A percentile compares a stretch with the other conserved stretches of the same genome.
Evolutionary conservation across 2,329 filamentous ascomycete species (phyloP).

Genomic region (Trichoderma citrinoviride): DNA sequence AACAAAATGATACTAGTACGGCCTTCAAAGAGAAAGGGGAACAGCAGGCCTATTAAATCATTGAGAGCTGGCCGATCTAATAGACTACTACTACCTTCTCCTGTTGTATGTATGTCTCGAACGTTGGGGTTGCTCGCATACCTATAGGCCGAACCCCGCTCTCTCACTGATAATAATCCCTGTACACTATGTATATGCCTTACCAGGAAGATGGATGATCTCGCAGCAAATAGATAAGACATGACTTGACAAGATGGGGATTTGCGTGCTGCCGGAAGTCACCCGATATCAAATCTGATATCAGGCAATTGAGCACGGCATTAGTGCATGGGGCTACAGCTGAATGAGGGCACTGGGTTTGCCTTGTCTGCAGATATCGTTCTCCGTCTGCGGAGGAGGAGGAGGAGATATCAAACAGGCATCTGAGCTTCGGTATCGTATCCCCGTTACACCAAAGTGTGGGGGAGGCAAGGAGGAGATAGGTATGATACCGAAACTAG

Average conservation of each 20-base stretch:
- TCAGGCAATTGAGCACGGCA: neutral
- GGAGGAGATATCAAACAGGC: neutral
- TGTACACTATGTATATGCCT: neutral
- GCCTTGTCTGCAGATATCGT: neutral
- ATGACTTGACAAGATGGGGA: neutral
- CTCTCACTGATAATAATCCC: conserved; percentile 1
- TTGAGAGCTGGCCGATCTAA: neutral
- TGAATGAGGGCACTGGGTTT: neutral
- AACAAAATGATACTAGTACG: neutral
- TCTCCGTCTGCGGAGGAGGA: neutral
- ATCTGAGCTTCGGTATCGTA: neutral
- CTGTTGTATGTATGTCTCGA: neutral
- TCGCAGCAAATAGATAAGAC: conserved; percentile 6
- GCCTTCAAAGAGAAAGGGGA: neutral
- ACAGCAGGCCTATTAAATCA: too few species aligned
- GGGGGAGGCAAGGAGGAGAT: neutral
- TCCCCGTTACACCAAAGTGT: neutral
- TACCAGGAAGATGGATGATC: neutral
- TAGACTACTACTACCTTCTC: neutral
- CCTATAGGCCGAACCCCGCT: conserved; percentile 7
- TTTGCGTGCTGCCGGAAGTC: neutral
- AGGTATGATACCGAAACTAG: neutral
- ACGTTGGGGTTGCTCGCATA: neutral
- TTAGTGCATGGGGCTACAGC: neutral
- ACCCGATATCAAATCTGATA: neutral